Conservation (phyloP, 2,329 filamentous ascomycete species). For the Colletotrichum sp. region DNA sequence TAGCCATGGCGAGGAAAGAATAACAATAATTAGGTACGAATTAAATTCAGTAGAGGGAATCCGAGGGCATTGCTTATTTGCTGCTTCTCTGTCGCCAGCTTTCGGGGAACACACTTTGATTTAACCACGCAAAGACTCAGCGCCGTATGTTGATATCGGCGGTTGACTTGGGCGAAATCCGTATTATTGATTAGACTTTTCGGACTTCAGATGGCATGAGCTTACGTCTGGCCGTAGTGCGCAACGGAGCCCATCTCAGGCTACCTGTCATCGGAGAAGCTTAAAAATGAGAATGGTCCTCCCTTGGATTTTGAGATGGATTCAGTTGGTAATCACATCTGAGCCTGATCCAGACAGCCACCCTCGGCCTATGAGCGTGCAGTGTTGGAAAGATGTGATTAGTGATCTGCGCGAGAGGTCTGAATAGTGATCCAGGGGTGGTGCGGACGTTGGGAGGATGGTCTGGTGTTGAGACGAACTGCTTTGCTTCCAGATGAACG, state of each 20-base stretch:
- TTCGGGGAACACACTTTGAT: not conserved
- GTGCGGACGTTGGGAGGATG: not conserved
- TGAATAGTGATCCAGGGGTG: not conserved
- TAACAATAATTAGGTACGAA: not conserved
- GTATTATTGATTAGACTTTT: not conserved
- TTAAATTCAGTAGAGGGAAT: not conserved
- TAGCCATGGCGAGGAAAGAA: not conserved
- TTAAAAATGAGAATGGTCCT: not conserved
- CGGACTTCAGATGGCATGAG: not conserved
- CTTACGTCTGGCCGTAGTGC: not conserved
- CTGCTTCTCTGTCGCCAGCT: not conserved
- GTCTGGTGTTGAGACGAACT: not conserved
- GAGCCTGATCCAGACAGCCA: not conserved
- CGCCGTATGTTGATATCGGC: not conserved
- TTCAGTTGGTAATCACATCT: not conserved
- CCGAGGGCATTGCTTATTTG: too few species aligned
- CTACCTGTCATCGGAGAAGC: not conserved
- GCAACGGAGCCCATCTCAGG: not conserved
- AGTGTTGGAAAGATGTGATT: not conserved
- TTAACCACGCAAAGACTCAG: not conserved
- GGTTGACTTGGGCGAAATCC: not conserved
- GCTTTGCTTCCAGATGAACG: not conserved
- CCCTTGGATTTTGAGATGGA: not conserved
- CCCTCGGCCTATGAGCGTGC: not conserved
- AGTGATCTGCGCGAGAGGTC: not conserved